Conservation (phyloP, 2,329 filamentous ascomycete genomes). For the Penicillium verrucosum region DNA sequence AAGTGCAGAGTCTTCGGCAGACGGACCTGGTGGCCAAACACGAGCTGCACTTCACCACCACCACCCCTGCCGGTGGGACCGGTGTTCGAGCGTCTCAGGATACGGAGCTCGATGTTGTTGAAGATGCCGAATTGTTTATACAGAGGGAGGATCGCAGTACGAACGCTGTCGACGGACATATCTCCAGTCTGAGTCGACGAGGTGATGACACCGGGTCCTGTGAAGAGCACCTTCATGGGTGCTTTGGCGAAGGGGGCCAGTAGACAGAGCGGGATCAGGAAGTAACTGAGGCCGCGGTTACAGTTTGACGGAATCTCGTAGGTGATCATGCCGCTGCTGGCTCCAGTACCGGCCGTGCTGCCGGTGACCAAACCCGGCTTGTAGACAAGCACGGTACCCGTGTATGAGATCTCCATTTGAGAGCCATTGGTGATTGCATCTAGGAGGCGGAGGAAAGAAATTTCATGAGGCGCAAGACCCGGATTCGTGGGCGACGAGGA, state of each 20-base stretch:
- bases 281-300: constrained; percentile 82
- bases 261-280: constrained; percentile 81
- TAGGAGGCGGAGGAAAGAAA: constrained; percentile 91
- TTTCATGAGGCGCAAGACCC: constrained; percentile 85
- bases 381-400: constrained; percentile 88
- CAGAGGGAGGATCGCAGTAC: constrained; percentile 85
- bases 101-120: constrained; percentile 77
- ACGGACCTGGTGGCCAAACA: constrained; percentile 89
- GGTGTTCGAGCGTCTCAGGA: constrained; percentile 75
- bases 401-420: constrained; percentile 92
- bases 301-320: constrained; percentile 77
- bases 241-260: constrained; percentile 91
- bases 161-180: constrained; percentile 86
- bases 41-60: constrained; percentile 86
- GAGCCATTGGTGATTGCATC: constrained; percentile 94
- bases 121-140: constrained; percentile 89
- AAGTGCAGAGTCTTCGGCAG: constrained; percentile 92
- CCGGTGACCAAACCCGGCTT: constrained; percentile 90
- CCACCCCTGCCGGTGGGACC: constrained; percentile 73
- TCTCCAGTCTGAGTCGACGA: constrained; percentile 79
- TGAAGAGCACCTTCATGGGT: constrained; percentile 84
- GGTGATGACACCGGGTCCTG: constrained; percentile 89
- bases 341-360: constrained; percentile 70
- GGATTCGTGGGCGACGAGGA: constrained; percentile 79
- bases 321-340: constrained; percentile 69